phyloP scores from a whole-genome alignment of 2,329 filamentous ascomycete genomes.

The Cladosporium velox region DNA sequence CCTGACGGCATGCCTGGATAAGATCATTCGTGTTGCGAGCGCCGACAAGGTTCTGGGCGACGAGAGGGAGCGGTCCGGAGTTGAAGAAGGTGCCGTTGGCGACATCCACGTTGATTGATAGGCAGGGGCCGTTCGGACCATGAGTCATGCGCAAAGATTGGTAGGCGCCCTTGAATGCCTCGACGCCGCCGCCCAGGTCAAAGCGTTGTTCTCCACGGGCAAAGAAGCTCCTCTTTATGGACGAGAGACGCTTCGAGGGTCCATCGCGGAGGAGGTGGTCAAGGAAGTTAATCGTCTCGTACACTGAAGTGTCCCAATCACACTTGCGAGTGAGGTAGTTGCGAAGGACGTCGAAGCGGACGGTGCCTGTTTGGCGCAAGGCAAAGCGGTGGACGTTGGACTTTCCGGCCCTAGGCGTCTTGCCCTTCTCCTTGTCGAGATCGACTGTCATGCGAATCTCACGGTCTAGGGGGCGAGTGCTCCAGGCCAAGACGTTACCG shows the following conservation, averaged over 20 bases:
- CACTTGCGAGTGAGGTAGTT: slow-evolving; percentile 65
- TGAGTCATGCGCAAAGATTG: slow-evolving; percentile 78
- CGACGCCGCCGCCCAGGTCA: slow-evolving; percentile 65
- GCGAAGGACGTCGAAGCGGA: slow-evolving; percentile 67
- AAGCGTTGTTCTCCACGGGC: slow-evolving; percentile 44
- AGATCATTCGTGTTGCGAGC: slow-evolving; percentile 29
- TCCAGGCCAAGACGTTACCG: slow-evolving; percentile 83
- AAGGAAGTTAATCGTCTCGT: slow-evolving; percentile 64
- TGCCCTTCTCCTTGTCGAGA: slow-evolving; percentile 66
- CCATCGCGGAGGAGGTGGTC: slow-evolving; percentile 84
- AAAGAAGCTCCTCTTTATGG: slow-evolving; percentile 85
- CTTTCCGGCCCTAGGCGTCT: slow-evolving; percentile 37
- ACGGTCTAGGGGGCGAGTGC: slow-evolving; percentile 13
- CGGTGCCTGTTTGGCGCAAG: slow-evolving; percentile 64
- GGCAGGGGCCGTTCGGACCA: slow-evolving; percentile 58
- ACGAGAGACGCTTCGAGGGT: slow-evolving; percentile 67
- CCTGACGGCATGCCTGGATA: slow-evolving; percentile 24
- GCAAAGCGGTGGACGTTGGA: slow-evolving; percentile 60
- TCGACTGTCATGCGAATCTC: slow-evolving; percentile 61
- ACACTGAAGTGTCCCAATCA: too few relatives aligned
- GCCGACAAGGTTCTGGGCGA: slow-evolving; percentile 23
- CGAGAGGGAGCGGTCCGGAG: slow-evolving; percentile 41
- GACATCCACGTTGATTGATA: slow-evolving; percentile 77
- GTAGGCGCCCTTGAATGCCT: slow-evolving; percentile 87
- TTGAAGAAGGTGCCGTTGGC: slow-evolving; percentile 90